Percentiles rank a stretch among this genome's conserved stretches.
Conservation (phyloP, 2,329 filamentous ascomycete species). For the Fusarium subglutinans region DNA sequence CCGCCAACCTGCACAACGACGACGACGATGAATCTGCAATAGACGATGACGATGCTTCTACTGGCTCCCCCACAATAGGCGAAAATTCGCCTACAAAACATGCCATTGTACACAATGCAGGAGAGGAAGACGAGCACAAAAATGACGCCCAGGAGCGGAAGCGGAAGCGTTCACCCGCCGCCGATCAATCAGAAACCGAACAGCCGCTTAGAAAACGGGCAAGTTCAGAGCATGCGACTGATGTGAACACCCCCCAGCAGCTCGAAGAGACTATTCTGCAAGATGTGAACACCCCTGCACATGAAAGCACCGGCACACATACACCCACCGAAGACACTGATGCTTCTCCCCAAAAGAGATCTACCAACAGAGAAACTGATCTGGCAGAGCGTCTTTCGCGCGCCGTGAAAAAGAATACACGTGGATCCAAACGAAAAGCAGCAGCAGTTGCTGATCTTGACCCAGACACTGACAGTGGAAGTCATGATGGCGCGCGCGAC, state of each 20-base stretch:
- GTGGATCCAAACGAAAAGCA: conserved; percentile 53
- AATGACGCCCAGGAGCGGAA: conserved; percentile 55
- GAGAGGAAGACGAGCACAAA: conserved; percentile 45
- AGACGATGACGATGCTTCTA: conserved; percentile 52
- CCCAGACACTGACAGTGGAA: conserved; percentile 47
- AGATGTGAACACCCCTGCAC: conserved; percentile 50
- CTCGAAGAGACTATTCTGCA: conserved; percentile 46
- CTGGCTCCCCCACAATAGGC: conserved; percentile 51
- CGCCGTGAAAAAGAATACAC: conserved; percentile 53
- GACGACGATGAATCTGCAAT: conserved; percentile 53
- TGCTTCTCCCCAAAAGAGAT: conserved; percentile 41
- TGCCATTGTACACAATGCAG: conserved; percentile 40
- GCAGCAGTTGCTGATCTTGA: conserved; percentile 43
- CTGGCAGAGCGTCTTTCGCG: conserved; percentile 46
- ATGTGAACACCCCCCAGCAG: conserved; percentile 44
- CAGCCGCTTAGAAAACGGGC: conserved; percentile 64
- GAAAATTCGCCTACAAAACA: conserved; percentile 51
- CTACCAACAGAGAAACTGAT: conserved; percentile 45
- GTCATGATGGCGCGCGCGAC: conserved; percentile 46
- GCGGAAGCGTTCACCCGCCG: conserved; percentile 59
- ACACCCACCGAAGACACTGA: conserved; percentile 59
- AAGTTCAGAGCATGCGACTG: conserved; percentile 56
- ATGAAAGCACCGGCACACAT: conserved; percentile 51
- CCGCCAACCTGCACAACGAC: conserved; percentile 47
- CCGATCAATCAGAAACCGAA: conserved; percentile 56